phyloP scores from a whole-genome alignment of 768 basidiomycete species.

The Tulasnella sp. region DNA sequence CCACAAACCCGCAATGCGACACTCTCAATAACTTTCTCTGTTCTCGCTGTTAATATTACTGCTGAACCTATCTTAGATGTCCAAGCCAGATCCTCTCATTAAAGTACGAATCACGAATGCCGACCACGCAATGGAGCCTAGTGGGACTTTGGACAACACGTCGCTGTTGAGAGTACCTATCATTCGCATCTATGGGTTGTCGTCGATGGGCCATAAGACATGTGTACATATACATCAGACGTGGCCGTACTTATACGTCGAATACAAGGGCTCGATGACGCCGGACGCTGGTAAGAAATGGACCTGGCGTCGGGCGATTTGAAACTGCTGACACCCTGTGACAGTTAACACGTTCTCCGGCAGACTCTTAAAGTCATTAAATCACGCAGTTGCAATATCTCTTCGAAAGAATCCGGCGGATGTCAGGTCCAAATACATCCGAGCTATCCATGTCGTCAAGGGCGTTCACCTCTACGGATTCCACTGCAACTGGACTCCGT shows the following conservation, averaged over 20 bases:
- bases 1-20: not conserved
- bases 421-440: slow-evolving; percentile 29
- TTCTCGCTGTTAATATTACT: not conserved
- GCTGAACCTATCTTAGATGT: not conserved
- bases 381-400: slow-evolving; percentile 76
- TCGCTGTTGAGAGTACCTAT: slow-evolving; percentile 55
- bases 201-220: slow-evolving; percentile 61
- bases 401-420: slow-evolving; percentile 27
- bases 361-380: slow-evolving; percentile 61
- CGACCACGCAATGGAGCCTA: slow-evolving; percentile 18
- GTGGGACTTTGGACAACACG: slow-evolving; percentile 22
- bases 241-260: slow-evolving; percentile 87
- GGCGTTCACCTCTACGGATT: slow-evolving; percentile 97
- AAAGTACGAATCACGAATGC: slow-evolving; percentile 30
- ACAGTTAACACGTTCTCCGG: slow-evolving; percentile 63
- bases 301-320: not conserved
- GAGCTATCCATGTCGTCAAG: slow-evolving; percentile 76
- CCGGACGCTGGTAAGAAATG: slow-evolving; percentile 46
- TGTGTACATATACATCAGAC: slow-evolving; percentile 89
- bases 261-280: slow-evolving; percentile 59
- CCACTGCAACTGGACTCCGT: slow-evolving; percentile 70
- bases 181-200: slow-evolving; percentile 76
- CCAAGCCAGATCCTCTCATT: not conserved
- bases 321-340: not conserved
- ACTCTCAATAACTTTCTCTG: not conserved